Conservation (phyloP, 352 stramenopile species). For the Pythium dissotocum region DNA sequence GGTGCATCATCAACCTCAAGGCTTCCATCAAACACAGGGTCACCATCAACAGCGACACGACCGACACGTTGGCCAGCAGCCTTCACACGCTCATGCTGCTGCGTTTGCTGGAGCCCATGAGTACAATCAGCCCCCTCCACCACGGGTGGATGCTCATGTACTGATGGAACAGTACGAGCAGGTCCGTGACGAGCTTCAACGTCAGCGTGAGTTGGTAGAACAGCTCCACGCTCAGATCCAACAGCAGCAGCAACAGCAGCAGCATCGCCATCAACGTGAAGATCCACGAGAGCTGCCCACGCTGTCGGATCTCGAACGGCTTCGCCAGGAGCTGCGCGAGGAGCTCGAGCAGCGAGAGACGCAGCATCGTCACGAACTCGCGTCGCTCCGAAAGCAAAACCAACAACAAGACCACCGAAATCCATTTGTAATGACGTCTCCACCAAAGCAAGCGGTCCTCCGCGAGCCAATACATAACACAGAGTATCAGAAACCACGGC, state of each 20-base stretch:
- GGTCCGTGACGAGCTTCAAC: conserved; percentile 48
- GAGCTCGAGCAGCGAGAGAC: conserved; percentile 53
- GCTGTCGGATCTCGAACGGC: conserved; percentile 54
- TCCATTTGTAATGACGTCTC: too few species aligned
- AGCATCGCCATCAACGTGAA: conserved; percentile 23
- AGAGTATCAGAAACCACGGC: conserved; percentile 18
- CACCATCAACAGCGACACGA: too few species aligned
- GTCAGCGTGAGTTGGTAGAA: conserved; percentile 55
- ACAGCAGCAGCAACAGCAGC: conserved; percentile 35
- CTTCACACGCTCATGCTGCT: too few species aligned
- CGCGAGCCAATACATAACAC: background rate
- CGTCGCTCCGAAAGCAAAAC: conserved; percentile 33
- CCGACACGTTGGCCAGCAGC: too few species aligned
- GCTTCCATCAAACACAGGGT: background rate
- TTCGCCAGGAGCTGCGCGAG: conserved; percentile 50
- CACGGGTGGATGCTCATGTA: conserved; percentile 19
- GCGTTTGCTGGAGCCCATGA: background rate
- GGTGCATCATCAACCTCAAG: conserved; percentile 3
- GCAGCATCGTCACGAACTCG: conserved; percentile 50
- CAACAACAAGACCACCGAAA: conserved; percentile 24
- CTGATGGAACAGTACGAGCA: conserved; percentile 58
- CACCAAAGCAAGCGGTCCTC: too few species aligned
- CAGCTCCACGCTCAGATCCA: conserved; percentile 56
- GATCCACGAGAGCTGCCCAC: conserved; percentile 28
- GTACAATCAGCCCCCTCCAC: background rate